Percentiles rank a stretch among this genome's conserved stretches.
These are phyloP conservation scores for Pseudogymnoascus sp. DNA, from an alignment of 2,329 filamentous ascomycete genomes.

Conservation along the genomic window DNA sequence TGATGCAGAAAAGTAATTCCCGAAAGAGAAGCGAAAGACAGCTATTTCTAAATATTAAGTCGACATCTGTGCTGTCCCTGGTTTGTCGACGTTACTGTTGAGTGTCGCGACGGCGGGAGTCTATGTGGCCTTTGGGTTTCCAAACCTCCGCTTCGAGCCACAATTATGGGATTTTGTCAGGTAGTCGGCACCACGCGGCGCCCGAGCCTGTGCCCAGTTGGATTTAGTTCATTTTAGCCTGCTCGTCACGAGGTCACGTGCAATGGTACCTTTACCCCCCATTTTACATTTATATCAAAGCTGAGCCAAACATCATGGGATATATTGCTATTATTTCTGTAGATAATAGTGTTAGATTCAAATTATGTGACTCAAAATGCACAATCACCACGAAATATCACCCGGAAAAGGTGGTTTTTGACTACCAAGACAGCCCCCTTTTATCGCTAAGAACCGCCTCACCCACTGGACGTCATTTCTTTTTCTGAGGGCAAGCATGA, in stretches of 20 bases:
- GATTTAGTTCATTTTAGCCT: background rate
- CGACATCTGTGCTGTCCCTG: slow-evolving; percentile 6
- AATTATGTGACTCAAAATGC: background rate
- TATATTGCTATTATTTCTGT: background rate
- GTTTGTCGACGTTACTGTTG: slow-evolving; percentile 8
- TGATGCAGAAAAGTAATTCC: slow-evolving; percentile 28
- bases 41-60: slow-evolving; percentile 8
- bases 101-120: slow-evolving; percentile 1
- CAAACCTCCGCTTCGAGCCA: background rate
- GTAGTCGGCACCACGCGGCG: slow-evolving; percentile 7
- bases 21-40: background rate
- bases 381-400: background rate
- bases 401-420: background rate
- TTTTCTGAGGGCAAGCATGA: background rate
- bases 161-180: slow-evolving; percentile 8
- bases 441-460: background rate
- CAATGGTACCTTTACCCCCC: background rate
- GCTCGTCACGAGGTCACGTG: background rate
- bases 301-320: background rate
- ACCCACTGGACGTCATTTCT: slow-evolving; percentile 2
- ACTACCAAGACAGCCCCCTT: background rate
- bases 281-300: background rate
- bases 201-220: slow-evolving; percentile 3
- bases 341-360: background rate
- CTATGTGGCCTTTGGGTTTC: slow-evolving; percentile 10